A percentile compares a stretch with the other conserved stretches of the same genome.
phyloP scores from a whole-genome alignment of 208 protist genomes.

The Leishmania arabica region DNA sequence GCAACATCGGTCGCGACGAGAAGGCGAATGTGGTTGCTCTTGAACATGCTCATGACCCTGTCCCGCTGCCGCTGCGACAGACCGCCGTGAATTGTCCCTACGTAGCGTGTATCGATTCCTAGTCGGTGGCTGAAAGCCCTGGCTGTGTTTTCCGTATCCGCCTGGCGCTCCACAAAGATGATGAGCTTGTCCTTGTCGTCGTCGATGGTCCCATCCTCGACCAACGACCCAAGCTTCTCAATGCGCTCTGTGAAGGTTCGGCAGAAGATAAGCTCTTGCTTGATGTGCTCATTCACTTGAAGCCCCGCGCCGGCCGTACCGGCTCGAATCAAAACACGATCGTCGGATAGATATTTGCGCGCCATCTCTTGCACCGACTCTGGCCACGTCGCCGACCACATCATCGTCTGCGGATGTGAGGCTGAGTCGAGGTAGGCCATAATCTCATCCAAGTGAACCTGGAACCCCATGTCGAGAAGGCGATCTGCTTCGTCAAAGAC shows the following conservation, averaged over 20 bases:
- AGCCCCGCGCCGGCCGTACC: slow-evolving; percentile 83
- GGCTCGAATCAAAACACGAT: slow-evolving; percentile 86
- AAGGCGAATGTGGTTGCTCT: slow-evolving; percentile 80
- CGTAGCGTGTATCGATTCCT: slow-evolving; percentile 67
- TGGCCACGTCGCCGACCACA: slow-evolving; percentile 98
- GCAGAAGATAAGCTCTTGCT: slow-evolving; percentile 73
- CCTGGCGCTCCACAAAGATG: slow-evolving; percentile 93
- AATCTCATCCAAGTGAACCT: slow-evolving; percentile 95
- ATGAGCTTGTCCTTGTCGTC: slow-evolving; percentile 88
- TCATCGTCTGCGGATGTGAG: slow-evolving; percentile 92
- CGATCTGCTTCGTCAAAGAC: slow-evolving; percentile 99
- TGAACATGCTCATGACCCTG: slow-evolving; percentile 89
- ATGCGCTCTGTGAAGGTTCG: slow-evolving; percentile 63
- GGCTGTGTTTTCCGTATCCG: slow-evolving; percentile 77
- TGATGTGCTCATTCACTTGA: slow-evolving; percentile 88
- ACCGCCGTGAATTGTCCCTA: slow-evolving; percentile 95
- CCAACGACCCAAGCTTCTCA: slow-evolving; percentile 63
- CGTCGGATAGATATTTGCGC: slow-evolving; percentile 76
- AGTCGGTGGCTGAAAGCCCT: slow-evolving; percentile 63
- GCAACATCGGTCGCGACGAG: slow-evolving; percentile 95
- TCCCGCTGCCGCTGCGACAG: slow-evolving; percentile 92
- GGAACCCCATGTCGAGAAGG: slow-evolving; percentile 94
- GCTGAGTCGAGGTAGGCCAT: slow-evolving; percentile 72
- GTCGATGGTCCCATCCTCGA: slow-evolving; percentile 83
- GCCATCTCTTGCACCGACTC: slow-evolving; percentile 81